Conservation (phyloP, 2,329 filamentous ascomycete genomes). For the Colletotrichum brevisporum region DNA sequence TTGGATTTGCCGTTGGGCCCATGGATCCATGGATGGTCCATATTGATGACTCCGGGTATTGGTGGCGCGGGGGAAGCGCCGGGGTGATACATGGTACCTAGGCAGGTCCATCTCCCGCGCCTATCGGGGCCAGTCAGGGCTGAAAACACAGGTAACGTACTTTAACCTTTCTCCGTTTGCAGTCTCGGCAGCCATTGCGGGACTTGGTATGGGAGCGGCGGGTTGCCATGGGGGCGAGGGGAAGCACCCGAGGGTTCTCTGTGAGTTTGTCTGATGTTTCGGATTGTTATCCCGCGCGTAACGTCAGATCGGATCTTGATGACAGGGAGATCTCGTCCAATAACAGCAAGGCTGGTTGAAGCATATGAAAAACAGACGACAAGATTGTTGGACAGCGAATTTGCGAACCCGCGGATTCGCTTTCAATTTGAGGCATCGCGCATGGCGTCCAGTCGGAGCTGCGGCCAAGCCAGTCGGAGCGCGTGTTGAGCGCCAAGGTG, state of each 20-base stretch:
- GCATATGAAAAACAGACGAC: neutral
- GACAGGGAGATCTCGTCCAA: neutral
- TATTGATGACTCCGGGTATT: neutral
- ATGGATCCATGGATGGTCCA: too few relatives aligned
- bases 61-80: neutral
- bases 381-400: neutral
- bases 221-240: slow-evolving; percentile 26
- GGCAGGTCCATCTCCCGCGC: slow-evolving; percentile 7
- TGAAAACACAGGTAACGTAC: slow-evolving; percentile 39
- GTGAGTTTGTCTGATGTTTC: slow-evolving; percentile 15
- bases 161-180: slow-evolving; percentile 52
- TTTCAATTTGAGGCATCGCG: slow-evolving; percentile 8
- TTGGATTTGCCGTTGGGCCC: too few relatives aligned
- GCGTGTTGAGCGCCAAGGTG: neutral
- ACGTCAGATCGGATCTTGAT: neutral
- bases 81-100: neutral
- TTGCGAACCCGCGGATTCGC: slow-evolving; percentile 32
- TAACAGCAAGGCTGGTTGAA: too few relatives aligned
- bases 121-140: neutral
- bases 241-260: neutral
- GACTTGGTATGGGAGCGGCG: slow-evolving; percentile 52
- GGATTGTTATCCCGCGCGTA: neutral
- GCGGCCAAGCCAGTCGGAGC: too few relatives aligned
- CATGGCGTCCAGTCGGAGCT: neutral
- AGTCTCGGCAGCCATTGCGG: slow-evolving; percentile 49